These are phyloP conservation scores for Perilla frutescens DNA, from an alignment of 257 asterid genomes.

Conservation along the genomic window DNA sequence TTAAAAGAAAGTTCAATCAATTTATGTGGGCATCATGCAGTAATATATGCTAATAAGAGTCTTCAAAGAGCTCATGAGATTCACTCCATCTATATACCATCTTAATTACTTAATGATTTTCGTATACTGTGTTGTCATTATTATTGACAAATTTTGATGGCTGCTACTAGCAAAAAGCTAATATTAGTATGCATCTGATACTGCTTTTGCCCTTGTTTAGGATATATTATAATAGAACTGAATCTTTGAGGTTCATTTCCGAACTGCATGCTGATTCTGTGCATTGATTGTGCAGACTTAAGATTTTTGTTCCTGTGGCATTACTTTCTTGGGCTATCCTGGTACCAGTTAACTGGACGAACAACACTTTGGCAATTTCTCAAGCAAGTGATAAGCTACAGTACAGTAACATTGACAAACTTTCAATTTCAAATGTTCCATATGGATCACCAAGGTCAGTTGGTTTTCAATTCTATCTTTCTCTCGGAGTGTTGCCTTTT, in stretches of 20 bases:
- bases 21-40: not conserved
- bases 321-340: slow-evolving; percentile 81
- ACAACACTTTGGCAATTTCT: slow-evolving; percentile 64
- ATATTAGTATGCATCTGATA: not conserved
- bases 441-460: slow-evolving; percentile 73
- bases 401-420: slow-evolving; percentile 84
- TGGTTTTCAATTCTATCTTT: not conserved
- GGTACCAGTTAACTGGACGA: slow-evolving; percentile 96
- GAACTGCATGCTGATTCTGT: slow-evolving; percentile 25
- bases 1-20: slow-evolving; percentile 10
- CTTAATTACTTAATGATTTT: not conserved
- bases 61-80: slow-evolving; percentile 4
- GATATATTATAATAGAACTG: slow-evolving; percentile 1
- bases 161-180: not conserved
- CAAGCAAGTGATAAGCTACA: slow-evolving; percentile 48
- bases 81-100: not conserved
- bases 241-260: slow-evolving; percentile 5
- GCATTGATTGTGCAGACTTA: slow-evolving; percentile 64
- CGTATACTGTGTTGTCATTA: not conserved
- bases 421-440: slow-evolving; percentile 87
- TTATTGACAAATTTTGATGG: not conserved
- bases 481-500: not conserved
- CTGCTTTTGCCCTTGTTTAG: slow-evolving; percentile 1
- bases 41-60: too few species aligned
- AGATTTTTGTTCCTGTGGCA: slow-evolving; percentile 85